Evolutionary conservation across 169 alveolate species (phyloP), one percentile per base, ranked within the genome.

Genomic region (Cryptosporidium sp.): DNA sequence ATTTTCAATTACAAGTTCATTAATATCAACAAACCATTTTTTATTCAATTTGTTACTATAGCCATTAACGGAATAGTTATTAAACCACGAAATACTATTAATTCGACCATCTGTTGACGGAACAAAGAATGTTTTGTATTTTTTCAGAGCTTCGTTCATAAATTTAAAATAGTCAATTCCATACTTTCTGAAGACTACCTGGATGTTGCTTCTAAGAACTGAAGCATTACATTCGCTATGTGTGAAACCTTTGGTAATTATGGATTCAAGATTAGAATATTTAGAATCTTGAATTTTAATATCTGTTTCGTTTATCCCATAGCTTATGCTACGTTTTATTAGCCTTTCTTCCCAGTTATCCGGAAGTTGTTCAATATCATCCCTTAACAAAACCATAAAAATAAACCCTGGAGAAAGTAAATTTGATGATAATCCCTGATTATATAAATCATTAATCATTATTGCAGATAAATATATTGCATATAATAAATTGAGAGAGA

Each of bases 381-480:
- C 51, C 33, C 72, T 65, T 23, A 65, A 3, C 23, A 65, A n/a
- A 33, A 65, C 72, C 0, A 65, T 31, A 37, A 65, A 65, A 65
- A 65, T 65, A 31, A 65, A 31, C 3, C 72, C 72, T 6, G 72
- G 72, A n/a, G 72, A 65, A 33, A 65, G 72, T 14, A 65, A 14
- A 65, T 65, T 65, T 33, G 72, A 65, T 7, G 72, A 65, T 31
- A 65, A 14, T 1, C 72, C 72, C 6, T 65, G 53, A 14, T 5
- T 10, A 44, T 65, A 10, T 35, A 65, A 3, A 65, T 65, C 72
- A 65, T 35, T 65, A 65, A 65, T 31, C 12, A 65, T 65, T 8
- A 65, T n/a, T 16, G 12, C 33, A 37, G 72, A 65, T 35, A 65
- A 65, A 37, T 65, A 65, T 21, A 65, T 65, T 4, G 72, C 33